Percentiles rank a stretch among this genome's conserved stretches.
Conservation (phyloP, 257 asterid genomes). For the Lycium barbarum region DNA sequence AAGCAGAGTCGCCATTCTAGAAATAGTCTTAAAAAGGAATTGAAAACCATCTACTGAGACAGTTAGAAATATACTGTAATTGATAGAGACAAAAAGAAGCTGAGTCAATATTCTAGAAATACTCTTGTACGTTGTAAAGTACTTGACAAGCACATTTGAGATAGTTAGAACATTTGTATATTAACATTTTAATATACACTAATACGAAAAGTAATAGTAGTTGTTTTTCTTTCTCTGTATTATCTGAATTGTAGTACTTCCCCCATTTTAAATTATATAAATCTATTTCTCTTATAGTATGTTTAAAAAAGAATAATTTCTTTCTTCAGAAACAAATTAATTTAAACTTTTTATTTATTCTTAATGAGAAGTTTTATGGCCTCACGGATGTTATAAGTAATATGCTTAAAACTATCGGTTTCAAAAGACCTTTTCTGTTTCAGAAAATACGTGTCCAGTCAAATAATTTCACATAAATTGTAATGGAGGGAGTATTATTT, state of each 20-base stretch:
- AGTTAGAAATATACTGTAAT: neutral
- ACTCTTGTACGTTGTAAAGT: neutral
- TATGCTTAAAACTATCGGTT: too few relatives aligned
- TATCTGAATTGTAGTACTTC: neutral
- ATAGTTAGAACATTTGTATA: too few relatives aligned
- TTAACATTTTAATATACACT: neutral
- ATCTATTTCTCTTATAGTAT: neutral
- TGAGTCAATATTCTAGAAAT: neutral
- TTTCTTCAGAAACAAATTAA: too few relatives aligned
- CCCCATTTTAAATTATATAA: neutral
- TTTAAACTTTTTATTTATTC: too few relatives aligned
- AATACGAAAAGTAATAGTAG: neutral
- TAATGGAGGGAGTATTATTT: too few relatives aligned
- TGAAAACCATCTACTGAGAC: neutral
- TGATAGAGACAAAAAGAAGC: neutral
- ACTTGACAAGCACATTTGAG: neutral
- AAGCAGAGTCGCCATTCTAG: neutral
- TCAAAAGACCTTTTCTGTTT: too few relatives aligned
- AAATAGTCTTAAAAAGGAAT: neutral
- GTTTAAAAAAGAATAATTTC: neutral
- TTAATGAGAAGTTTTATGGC: too few relatives aligned
- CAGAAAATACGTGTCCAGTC: too few relatives aligned
- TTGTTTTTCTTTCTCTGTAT: neutral
- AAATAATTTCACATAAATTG: too few relatives aligned
- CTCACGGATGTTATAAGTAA: too few relatives aligned